Conservation (phyloP, 169 alveolate genomes). For the Cyclospora cayetanensis region DNA sequence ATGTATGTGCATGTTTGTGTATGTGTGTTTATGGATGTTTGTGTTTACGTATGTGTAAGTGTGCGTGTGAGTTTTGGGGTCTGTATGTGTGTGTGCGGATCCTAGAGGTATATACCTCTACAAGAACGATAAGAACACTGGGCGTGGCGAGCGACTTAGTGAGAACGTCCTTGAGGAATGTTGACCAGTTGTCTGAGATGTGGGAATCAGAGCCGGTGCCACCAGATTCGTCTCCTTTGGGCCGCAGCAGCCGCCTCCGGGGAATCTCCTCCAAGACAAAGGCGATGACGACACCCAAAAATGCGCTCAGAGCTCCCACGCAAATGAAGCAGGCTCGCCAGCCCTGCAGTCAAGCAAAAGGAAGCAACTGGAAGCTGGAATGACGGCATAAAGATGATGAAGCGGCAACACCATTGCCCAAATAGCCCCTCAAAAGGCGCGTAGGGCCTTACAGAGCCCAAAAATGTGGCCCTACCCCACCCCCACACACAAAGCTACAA, state of each 20-base stretch:
- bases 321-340: slow-evolving; percentile 86
- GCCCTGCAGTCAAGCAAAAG: slow-evolving; percentile 51
- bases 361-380: not conserved
- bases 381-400: too few relatives aligned
- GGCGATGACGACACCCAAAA: slow-evolving; percentile 81
- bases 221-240: slow-evolving; percentile 50
- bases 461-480: too few relatives aligned
- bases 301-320: slow-evolving; percentile 82
- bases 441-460: too few relatives aligned
- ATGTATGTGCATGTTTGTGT: too few relatives aligned
- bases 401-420: too few relatives aligned
- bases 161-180: slow-evolving; percentile 54
- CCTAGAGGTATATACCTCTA: slow-evolving; percentile 65
- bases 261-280: slow-evolving; percentile 84
- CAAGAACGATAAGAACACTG: slow-evolving; percentile 65
- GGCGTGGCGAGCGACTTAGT: slow-evolving; percentile 67
- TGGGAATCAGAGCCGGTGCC: slow-evolving; percentile 64
- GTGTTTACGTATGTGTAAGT: too few relatives aligned
- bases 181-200: slow-evolving; percentile 11
- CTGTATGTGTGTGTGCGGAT: too few relatives aligned
- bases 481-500: too few relatives aligned
- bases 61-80: too few relatives aligned
- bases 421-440: too few relatives aligned
- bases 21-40: too few relatives aligned
- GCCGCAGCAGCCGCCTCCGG: slow-evolving; percentile 66